Conservation (phyloP, 177 flowering plant species). For the Vitis hybrid region DNA sequence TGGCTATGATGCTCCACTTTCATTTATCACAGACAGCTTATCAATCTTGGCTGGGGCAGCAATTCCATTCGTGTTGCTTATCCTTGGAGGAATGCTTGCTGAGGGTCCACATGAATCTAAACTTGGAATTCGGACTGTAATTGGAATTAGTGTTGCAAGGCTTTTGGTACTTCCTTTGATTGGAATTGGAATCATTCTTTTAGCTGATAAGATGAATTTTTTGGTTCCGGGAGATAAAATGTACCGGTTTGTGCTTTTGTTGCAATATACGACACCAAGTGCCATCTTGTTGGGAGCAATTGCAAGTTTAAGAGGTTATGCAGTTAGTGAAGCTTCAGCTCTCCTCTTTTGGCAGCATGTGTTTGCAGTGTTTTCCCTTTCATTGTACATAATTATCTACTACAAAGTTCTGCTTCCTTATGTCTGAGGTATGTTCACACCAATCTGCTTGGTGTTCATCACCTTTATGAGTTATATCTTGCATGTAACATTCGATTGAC, state of each 20-base stretch:
- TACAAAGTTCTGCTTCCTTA: slow-evolving; percentile 37
- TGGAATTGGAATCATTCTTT: slow-evolving; percentile 20
- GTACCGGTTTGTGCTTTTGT: slow-evolving; percentile 51
- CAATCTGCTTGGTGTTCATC: no score
- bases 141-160: slow-evolving; percentile 29
- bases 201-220: slow-evolving; percentile 20
- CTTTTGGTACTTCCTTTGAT: slow-evolving; percentile 23
- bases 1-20: slow-evolving; percentile 50
- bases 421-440: slow-evolving; percentile 20
- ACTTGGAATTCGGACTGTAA: slow-evolving; percentile 26
- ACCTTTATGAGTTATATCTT: no score
- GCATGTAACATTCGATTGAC: no score
- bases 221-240: slow-evolving; percentile 41
- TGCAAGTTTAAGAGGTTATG: slow-evolving; percentile 72
- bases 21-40: slow-evolving; percentile 41
- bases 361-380: slow-evolving; percentile 52
- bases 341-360: slow-evolving; percentile 77
- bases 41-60: slow-evolving; percentile 20
- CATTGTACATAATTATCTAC: slow-evolving; percentile 48
- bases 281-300: slow-evolving; percentile 75
- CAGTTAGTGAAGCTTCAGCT: slow-evolving; percentile 70
- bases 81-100: slow-evolving; percentile 21
- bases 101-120: slow-evolving; percentile 22
- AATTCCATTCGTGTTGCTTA: slow-evolving; percentile 18
- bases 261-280: slow-evolving; percentile 50